A percentile compares a stretch with the other conserved stretches of the same genome.
Conservation (phyloP, 163 green algal genomes). For the Chlamydomonas reinhardtii region DNA sequence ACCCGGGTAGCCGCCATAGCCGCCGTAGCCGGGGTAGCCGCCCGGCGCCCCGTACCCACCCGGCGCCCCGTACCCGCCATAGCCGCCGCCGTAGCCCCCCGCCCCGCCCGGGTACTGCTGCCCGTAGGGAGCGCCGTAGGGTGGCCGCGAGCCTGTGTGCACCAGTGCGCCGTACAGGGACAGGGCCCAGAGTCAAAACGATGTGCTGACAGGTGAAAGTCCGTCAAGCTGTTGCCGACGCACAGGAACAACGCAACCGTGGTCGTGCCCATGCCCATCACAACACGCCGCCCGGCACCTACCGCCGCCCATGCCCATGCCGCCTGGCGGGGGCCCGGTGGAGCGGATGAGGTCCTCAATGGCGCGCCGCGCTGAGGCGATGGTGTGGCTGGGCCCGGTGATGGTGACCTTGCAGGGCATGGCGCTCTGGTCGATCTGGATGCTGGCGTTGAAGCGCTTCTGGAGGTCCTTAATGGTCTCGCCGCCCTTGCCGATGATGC, state of each 20-base stretch:
- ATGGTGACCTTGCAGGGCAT: constrained; percentile 87
- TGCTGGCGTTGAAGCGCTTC: constrained; percentile 82
- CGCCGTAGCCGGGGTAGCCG: no score
- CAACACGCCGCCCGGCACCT: no score
- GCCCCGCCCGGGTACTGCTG: neutral
- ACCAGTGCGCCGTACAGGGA: no score
- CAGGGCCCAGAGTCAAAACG: no score
- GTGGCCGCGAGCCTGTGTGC: no score
- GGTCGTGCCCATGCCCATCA: no score
- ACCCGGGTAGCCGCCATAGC: no score
- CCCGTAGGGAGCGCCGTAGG: no score
- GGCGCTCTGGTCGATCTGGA: constrained; percentile 95
- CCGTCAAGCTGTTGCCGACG: no score
- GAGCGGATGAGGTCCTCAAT: constrained; percentile 70
- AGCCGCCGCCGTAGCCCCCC: constrained; percentile 35
- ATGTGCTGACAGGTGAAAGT: no score
- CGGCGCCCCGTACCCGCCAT: constrained; percentile 24
- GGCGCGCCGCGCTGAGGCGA: constrained; percentile 63
- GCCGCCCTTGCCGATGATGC: constrained; percentile 95
- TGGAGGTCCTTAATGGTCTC: constrained; percentile 97
- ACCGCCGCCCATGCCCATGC: no score
- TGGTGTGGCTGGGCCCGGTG: constrained; percentile 67
- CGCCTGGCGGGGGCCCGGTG: neutral
- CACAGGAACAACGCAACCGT: no score
- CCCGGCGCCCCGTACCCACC: neutral